phyloP scores from a whole-genome alignment of 2,329 filamentous ascomycete species.

The Sclerotinia spermophila region DNA sequence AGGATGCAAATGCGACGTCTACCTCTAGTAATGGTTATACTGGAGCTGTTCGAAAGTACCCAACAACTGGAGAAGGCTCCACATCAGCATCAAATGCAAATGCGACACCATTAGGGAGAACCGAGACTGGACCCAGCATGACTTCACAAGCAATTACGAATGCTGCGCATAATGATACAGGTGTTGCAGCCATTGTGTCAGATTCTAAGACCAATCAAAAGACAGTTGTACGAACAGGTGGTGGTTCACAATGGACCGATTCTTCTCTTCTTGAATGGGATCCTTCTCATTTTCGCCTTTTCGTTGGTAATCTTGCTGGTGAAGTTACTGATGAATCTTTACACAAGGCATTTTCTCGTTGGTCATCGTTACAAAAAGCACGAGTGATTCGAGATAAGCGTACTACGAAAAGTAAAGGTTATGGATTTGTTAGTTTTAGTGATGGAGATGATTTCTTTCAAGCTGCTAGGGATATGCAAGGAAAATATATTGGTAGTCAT shows the following conservation, averaged over 20 bases:
- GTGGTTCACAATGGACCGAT: conserved; percentile 91
- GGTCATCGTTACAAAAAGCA: conserved; percentile 84
- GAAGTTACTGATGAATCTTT: conserved; percentile 96
- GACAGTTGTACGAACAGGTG: conserved; percentile 84
- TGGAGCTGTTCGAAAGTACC: conserved; percentile 36
- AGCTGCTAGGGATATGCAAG: conserved; percentile 96
- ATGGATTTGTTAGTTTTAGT: conserved; percentile 92
- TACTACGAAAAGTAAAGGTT: conserved; percentile 93
- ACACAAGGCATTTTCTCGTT: conserved; percentile 87
- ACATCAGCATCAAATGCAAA: conserved; percentile 46
- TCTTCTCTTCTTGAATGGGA: conserved; percentile 91
- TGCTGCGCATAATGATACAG: conserved; percentile 46
- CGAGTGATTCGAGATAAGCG: conserved; percentile 93
- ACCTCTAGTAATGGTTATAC: conserved; percentile 35
- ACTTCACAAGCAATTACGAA: conserved; percentile 61
- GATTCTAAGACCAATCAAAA: conserved; percentile 61
- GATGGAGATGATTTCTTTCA: conserved; percentile 96
- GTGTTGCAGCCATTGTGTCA: conserved; percentile 41
- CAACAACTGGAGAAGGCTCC: conserved; percentile 41
- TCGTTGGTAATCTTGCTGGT: conserved; percentile 93
- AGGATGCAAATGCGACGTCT: conserved; percentile 45
- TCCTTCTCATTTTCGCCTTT: conserved; percentile 86
- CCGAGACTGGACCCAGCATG: conserved; percentile 62
- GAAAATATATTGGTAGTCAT: conserved; percentile 98
- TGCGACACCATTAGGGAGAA: conserved; percentile 41